phyloP scores from a whole-genome alignment of 1,284 basidiomycete species.

The Cryptococcus maquisensis region DNA sequence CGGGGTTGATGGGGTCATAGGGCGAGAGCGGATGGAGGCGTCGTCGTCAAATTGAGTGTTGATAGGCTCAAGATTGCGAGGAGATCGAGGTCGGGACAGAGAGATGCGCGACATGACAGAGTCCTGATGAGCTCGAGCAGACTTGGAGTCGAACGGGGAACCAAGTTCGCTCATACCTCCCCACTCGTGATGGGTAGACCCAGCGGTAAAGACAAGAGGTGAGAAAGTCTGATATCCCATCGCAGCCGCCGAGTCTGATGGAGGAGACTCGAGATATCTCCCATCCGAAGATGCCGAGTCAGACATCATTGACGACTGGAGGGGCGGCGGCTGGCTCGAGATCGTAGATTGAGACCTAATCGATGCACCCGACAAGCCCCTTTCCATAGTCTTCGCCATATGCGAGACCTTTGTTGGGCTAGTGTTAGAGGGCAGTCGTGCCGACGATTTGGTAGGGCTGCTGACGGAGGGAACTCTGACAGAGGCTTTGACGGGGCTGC shows the following conservation, averaged over 20 bases:
- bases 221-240: slow-evolving; percentile 9
- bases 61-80: not conserved
- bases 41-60: not conserved
- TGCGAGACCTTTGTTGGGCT: not conserved
- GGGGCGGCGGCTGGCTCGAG: not conserved
- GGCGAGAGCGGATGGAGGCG: slow-evolving; percentile 6
- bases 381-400: not conserved
- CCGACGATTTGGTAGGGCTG: not conserved
- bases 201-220: not conserved
- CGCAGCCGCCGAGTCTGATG: not conserved
- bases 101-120: not conserved
- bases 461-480: not conserved
- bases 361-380: not conserved
- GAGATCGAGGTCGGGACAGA: not conserved
- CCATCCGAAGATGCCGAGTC: slow-evolving; percentile 35
- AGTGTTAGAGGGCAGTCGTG: slow-evolving; percentile 11
- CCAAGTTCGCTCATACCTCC: not conserved
- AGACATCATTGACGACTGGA: slow-evolving; percentile 29
- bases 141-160: not conserved
- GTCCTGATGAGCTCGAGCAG: not conserved
- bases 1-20: slow-evolving; percentile 1
- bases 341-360: not conserved
- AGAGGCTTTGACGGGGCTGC: no score
- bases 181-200: not conserved
- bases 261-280: slow-evolving; percentile 26